Conservation (phyloP, 768 basidiomycete genomes). For the Trametes maxima region DNA sequence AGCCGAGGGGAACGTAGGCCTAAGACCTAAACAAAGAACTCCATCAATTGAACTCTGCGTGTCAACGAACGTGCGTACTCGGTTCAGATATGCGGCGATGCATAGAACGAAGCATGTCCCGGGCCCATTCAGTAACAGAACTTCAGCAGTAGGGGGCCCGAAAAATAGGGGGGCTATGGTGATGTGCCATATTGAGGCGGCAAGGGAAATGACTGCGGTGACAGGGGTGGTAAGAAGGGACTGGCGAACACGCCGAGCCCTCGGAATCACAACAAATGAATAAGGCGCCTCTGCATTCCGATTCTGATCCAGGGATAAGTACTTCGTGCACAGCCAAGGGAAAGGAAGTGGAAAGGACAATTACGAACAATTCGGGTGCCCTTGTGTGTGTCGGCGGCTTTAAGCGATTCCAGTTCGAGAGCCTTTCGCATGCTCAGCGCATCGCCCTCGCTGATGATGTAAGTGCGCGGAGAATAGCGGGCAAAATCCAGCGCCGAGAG, state of each 20-base stretch:
- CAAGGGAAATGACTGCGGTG: constrained; percentile 64
- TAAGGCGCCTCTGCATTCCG: constrained; percentile 36
- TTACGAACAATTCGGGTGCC: constrained; percentile 25
- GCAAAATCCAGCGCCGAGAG: constrained; percentile 71
- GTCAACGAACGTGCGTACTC: constrained; percentile 47
- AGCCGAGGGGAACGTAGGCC: constrained; percentile 69
- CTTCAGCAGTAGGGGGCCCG: constrained; percentile 56
- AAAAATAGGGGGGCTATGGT: constrained; percentile 50
- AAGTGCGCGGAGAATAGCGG: constrained; percentile 76
- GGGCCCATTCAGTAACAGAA: constrained; percentile 90
- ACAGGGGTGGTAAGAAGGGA: constrained; percentile 66
- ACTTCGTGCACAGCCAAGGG: constrained; percentile 6
- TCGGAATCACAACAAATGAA: constrained; percentile 69
- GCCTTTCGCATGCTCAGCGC: constrained; percentile 75
- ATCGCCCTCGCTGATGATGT: constrained; percentile 85
- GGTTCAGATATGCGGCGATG: constrained; percentile 66
- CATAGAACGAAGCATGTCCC: constrained; percentile 90
- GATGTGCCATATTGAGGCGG: constrained; percentile 61
- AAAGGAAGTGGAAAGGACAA: constrained; percentile 4
- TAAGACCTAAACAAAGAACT: constrained; percentile 58
- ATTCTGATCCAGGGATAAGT: constrained; percentile 11
- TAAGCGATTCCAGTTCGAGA: constrained; percentile 55
- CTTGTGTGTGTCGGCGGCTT: constrained; percentile 28
- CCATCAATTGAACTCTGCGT: constrained; percentile 10
- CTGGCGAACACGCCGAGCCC: constrained; percentile 89